Base-by-base conservation (phyloP, 2,329 filamentous ascomycete genomes). In the Xylaria sp. region DNA sequence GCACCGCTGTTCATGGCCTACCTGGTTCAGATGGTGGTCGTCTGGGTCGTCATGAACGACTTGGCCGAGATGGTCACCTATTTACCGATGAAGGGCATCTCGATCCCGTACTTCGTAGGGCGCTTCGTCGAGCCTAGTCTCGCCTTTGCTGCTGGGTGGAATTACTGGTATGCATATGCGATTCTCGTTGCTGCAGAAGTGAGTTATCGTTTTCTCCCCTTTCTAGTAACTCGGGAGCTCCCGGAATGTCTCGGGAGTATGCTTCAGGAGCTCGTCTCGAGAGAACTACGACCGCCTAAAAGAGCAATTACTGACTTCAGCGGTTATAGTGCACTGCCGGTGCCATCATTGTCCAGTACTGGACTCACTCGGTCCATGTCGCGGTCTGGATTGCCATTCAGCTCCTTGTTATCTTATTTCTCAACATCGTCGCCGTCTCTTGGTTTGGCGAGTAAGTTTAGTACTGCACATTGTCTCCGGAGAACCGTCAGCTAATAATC, bases 1-100 rank as follows among this genome's bases (percentile, higher is more conserved):
- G 90, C 89, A 4, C 89, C 91, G 0, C 80, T 93, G 17, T 85
- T 93, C 76, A 89, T 94, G 78, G 89, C 87, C 27, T 94, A 93
- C 77, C 73, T 86, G 6, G 82, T 81, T 9, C 71, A 86, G 85
- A 86, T 86, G 81, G 30, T 80, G 2, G 75, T 87, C 9, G 85
- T 88, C 30, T 88, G 83, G 82, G 78, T 82, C 62, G 79, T 87
- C 63, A 87, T 87, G 85, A 86, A 87, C 76, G 74, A 79, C 67
- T 79, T 88, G 8, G 86, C 82, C 8, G 86, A 88, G 75, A 87
- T 88, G 82, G 82, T 82, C 1, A 84, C 83, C 1, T 87, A 84
- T 60, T 81, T 88, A 0, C 86, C 86, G 1, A 81, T 88, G 76
- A 84, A 82, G 61, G 86, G 86, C 6, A 86, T 87, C 69, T 87